Percentiles rank a stretch among this genome's conserved stretches.
phyloP scores from a whole-genome alignment of 139 green algal genomes.

The Zygnema cylindricum region DNA sequence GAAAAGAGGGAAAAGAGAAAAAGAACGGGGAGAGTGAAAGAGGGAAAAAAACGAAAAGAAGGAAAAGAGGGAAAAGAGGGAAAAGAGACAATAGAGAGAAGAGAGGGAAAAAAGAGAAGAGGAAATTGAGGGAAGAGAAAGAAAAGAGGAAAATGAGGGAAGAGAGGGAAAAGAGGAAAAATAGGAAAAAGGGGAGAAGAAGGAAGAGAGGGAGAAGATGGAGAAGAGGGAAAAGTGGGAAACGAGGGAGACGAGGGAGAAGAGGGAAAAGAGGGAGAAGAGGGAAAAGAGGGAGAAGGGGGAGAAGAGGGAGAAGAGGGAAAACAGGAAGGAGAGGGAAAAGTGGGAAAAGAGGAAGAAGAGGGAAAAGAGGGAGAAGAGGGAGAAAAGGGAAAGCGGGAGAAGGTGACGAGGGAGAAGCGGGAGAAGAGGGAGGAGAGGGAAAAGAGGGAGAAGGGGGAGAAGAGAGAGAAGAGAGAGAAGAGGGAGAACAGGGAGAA shows the following conservation, averaged over 20 bases:
- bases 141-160: not conserved
- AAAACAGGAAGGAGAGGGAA: not conserved
- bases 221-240: not conserved
- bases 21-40: too few relatives aligned
- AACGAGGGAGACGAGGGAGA: not conserved
- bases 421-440: not conserved
- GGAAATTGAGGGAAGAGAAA: too few relatives aligned
- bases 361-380: too few relatives aligned
- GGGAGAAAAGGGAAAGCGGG: too few relatives aligned
- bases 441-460: not conserved
- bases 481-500: too few relatives aligned
- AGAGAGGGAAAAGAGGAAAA: too few relatives aligned
- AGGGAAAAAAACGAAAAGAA: too few relatives aligned
- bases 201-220: not conserved
- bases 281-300: too few relatives aligned
- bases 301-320: not conserved
- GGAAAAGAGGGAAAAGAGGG: not conserved
- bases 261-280: not conserved
- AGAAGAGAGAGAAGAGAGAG: not conserved
- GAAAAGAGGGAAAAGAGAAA: not conserved
- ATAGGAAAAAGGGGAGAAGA: too few relatives aligned
- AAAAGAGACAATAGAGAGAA: not conserved
- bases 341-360: not conserved
- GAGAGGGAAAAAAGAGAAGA: not conserved
- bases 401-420: not conserved